Evolutionary conservation across 345 rosid species (phyloP).

Genomic region (Limnanthes douglasii): DNA sequence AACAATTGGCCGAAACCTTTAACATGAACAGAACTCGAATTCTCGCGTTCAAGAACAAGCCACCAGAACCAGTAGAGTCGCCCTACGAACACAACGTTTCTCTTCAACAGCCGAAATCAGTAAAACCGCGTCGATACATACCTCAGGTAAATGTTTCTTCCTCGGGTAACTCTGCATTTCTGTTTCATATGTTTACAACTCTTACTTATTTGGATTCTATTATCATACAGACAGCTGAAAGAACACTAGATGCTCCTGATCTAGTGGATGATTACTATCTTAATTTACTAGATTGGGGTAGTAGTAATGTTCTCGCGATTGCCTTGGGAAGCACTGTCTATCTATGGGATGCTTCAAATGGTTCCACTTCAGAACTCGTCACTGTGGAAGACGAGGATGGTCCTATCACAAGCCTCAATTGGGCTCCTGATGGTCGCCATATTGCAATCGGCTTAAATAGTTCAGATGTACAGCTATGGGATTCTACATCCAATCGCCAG

Average conservation of each 20-base stretch:
- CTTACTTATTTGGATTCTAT: constrained; percentile 6
- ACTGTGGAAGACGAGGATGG: constrained; percentile 29
- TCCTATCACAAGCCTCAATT: constrained; percentile 18
- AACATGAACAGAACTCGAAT: constrained; percentile 52
- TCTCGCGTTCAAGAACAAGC: constrained; percentile 60
- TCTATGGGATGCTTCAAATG: constrained; percentile 30
- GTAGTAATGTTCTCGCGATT: constrained; percentile 18
- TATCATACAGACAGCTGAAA: constrained; percentile 14
- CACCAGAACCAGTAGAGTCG: constrained; percentile 20
- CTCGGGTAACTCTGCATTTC: not conserved
- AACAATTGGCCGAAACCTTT: constrained; percentile 44
- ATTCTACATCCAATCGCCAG: constrained; percentile 21
- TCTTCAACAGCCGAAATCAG: constrained; percentile 12
- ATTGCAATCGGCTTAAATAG: constrained; percentile 11
- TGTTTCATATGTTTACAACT: not conserved
- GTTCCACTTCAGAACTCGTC: constrained; percentile 34
- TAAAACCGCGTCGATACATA: constrained; percentile 18
- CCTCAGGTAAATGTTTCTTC: constrained; percentile 10
- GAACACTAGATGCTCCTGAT: constrained; percentile 21
- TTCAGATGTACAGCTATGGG: constrained; percentile 9
- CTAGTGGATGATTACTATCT: constrained; percentile 20
- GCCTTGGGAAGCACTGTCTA: constrained; percentile 19
- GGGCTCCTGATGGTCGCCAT: constrained; percentile 24
- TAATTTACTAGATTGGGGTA: constrained; percentile 22
- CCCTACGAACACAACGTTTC: constrained; percentile 2